Percentiles rank a stretch among this genome's conserved stretches.
Evolutionary conservation across 2,329 filamentous ascomycete genomes (phyloP).

Genomic region (Colletotrichum gigasporum): DNA sequence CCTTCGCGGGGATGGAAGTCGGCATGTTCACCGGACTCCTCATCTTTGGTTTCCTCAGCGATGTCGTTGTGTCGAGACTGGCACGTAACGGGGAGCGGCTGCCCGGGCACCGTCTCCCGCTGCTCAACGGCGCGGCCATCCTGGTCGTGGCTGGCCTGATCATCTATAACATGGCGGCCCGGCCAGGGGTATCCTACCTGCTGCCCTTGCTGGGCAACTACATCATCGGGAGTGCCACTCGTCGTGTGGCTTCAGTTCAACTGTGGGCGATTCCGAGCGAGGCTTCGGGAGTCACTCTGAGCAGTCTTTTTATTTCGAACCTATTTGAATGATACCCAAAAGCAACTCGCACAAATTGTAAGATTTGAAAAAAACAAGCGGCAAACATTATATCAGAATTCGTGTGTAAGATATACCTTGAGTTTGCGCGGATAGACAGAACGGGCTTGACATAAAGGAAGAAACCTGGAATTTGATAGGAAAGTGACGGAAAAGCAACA

Average conservation of each 20-base stretch:
- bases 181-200: neutral
- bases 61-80: conserved; percentile 1
- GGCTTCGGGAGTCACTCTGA: neutral
- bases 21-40: conserved; percentile 11
- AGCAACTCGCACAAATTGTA: too few species aligned
- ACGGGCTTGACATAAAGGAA: too few species aligned
- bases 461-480: too few species aligned
- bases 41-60: conserved; percentile 19
- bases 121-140: conserved; percentile 5
- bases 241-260: conserved; percentile 15
- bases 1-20: conserved; percentile 7
- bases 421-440: too few species aligned
- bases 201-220: conserved; percentile 5
- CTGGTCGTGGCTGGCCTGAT: conserved; percentile 1
- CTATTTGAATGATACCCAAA: neutral
- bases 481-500: too few species aligned
- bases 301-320: neutral
- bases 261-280: neutral
- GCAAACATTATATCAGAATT: too few species aligned
- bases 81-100: conserved; percentile 3
- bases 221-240: neutral
- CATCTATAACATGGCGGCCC: conserved; percentile 3
- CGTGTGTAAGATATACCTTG: too few species aligned
- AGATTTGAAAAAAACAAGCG: too few species aligned
- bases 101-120: conserved; percentile 14